Evolutionary conservation across 2,329 filamentous ascomycete species (phyloP), one percentile per base, ranked within the genome.

Genomic region (Myriosclerotinia curreyana): DNA sequence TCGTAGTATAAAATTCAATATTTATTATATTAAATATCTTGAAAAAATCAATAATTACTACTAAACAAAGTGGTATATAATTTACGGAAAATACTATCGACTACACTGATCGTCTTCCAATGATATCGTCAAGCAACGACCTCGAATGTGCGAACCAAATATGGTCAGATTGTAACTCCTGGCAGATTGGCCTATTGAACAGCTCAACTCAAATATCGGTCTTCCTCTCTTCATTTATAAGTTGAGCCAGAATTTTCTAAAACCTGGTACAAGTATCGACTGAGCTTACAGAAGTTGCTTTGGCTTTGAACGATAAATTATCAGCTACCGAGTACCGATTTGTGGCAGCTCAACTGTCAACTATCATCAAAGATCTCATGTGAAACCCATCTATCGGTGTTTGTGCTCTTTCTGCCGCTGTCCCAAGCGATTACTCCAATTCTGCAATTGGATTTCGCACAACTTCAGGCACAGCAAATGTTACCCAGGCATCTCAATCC

Each of bases 361-460:
- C 64, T 3, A 70, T 71, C 17, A 70, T 77, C 25, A 75, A 77
- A 56, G 44, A 56, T 1, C 65, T 71, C 1, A 72, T 78, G 12
- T 78, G 76, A 75, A 75, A 75, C 46, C 60, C 64, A 0, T 22
- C 64, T 14, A 55, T 74, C 0, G 76, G 75, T 2, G 66, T 69
- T 5, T 78, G 76, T 66, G 73, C 72, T 2, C 67, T 75, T 2
- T 72, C 72, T 2, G 64, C 71, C 11, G 55, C 50, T 25, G 67
- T 67, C 0, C 69, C 68, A 0, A 68, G 65, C 2, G 73, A 78
- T 65, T 76, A 72, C 55, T 76, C 76, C 0, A 65, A 75, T 20
- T 73, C 28, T 36, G 56, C 42, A 25, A 59, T 59, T 38, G 56
- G 12, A 48, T 49, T 59, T 17, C n/a, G 42, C 20, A 59, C 49